Percentiles rank a stretch among this genome's conserved stretches.
These are phyloP conservation scores for Symbiodinium natans DNA, from an alignment of 73 alveolate genomes.

Conservation along the genomic window DNA sequence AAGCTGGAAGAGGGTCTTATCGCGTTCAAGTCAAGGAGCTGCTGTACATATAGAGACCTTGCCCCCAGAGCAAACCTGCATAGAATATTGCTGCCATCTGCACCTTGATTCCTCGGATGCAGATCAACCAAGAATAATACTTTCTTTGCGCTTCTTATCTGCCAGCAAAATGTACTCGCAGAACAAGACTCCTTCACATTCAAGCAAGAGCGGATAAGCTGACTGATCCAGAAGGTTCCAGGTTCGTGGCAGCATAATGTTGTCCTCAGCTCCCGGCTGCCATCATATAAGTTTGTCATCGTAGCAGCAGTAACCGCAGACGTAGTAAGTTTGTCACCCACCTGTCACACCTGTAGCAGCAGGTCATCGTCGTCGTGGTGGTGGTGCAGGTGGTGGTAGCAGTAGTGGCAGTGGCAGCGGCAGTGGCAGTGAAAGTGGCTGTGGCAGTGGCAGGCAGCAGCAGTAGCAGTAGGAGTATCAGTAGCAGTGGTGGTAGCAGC, in stretches of 20 bases:
- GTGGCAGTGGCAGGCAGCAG: no score
- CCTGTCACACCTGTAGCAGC: no score
- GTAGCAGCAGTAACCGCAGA: no score
- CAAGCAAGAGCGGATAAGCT: slow-evolving; percentile 57
- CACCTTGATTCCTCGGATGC: slow-evolving; percentile 52
- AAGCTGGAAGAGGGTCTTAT: background rate
- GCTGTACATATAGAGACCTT: slow-evolving; percentile 41
- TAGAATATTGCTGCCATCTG: slow-evolving; percentile 70
- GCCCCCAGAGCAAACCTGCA: slow-evolving; percentile 87
- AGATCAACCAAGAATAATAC: background rate
- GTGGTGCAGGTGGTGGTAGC: no score
- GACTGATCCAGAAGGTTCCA: slow-evolving; percentile 82
- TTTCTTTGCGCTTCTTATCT: background rate
- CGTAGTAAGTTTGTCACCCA: no score
- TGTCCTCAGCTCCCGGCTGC: slow-evolving; percentile 72
- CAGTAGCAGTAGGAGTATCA: no score
- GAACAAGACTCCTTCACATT: slow-evolving; percentile 49
- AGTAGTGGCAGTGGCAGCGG: no score
- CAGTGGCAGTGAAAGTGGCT: no score
- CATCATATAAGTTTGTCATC: no score
- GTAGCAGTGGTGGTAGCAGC: no score
- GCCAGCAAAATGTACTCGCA: background rate
- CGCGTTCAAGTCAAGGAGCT: slow-evolving; percentile 24
- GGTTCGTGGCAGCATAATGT: slow-evolving; percentile 61
- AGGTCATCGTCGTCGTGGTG: no score